Conservation (phyloP, 768 basidiomycete genomes). For the Rubroboletus pulcherrimus region DNA sequence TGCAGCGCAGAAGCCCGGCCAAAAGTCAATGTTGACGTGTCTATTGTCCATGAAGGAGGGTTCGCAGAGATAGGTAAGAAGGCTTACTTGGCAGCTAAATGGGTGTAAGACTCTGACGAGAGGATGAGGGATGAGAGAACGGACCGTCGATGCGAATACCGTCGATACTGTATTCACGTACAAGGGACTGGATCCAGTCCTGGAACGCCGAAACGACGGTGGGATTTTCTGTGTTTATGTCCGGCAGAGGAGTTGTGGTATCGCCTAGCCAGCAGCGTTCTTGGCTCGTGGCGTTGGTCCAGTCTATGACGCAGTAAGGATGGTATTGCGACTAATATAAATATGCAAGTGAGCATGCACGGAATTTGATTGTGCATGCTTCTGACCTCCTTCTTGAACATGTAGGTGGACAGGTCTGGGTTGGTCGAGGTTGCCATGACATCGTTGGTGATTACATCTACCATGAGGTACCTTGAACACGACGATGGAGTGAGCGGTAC, state of each 20-base stretch:
- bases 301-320: conserved; percentile 73
- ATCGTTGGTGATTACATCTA: conserved; percentile 83
- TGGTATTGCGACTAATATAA: conserved; percentile 60
- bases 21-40: conserved; percentile 73
- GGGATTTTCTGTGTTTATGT: conserved; percentile 72
- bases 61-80: background rate
- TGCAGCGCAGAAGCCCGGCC: conserved; percentile 68
- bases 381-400: conserved; percentile 61
- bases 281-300: conserved; percentile 63
- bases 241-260: conserved; percentile 64
- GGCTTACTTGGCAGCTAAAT: conserved; percentile 33
- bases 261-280: conserved; percentile 86
- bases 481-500: background rate
- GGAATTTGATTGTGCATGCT: background rate
- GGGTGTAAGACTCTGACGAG: background rate
- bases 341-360: conserved; percentile 1
- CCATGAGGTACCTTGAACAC: conserved; percentile 65
- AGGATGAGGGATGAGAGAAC: conserved; percentile 5
- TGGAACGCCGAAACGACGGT: conserved; percentile 60
- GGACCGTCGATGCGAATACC: conserved; percentile 81
- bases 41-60: conserved; percentile 23
- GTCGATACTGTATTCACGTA: conserved; percentile 71
- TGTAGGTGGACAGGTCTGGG: conserved; percentile 62
- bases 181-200: conserved; percentile 64
- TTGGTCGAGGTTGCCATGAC: conserved; percentile 67